Conservation (phyloP, 139 green algal genomes). For the Tetradesmus obliquus region DNA sequence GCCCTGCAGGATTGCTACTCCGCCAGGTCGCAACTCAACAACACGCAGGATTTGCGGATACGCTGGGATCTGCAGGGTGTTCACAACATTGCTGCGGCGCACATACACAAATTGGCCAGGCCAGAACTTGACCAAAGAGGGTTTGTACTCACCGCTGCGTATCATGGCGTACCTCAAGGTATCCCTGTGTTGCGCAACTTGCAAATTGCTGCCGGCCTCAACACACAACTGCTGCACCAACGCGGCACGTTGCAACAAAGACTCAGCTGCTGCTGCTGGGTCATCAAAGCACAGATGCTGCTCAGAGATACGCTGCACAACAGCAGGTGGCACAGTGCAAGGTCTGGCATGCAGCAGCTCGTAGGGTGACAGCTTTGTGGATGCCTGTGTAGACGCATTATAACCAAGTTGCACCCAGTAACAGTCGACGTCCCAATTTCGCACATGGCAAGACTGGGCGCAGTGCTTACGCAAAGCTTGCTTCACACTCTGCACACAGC, state of each 20-base stretch:
- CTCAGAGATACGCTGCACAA: conserved; percentile 5
- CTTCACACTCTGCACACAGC: conserved; percentile 45
- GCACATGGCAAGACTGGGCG: not conserved
- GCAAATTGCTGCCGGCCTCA: conserved; percentile 40
- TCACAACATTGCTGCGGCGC: not conserved
- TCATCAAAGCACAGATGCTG: not conserved
- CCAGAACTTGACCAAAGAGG: conserved; percentile 6
- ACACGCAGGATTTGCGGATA: conserved; percentile 29
- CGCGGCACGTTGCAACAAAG: conserved; percentile 7
- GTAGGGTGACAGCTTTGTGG: conserved; percentile 39
- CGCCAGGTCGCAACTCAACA: not conserved
- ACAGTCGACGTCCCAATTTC: conserved; percentile 21
- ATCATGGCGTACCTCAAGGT: conserved; percentile 21
- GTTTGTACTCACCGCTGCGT: conserved; percentile 5
- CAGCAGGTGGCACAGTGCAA: conserved; percentile 33
- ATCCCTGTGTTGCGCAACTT: conserved; percentile 44
- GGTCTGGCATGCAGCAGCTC: conserved; percentile 28
- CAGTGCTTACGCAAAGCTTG: conserved; percentile 44
- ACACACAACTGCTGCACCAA: not conserved
- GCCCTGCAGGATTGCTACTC: not conserved
- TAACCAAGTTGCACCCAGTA: conserved; percentile 54
- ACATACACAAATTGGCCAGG: conserved; percentile 40
- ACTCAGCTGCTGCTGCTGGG: not conserved
- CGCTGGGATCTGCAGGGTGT: conserved; percentile 10
- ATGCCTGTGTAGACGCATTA: conserved; percentile 30